Base-by-base conservation (phyloP, 73 alveolate genomes). In the Tetrahymena elliotti region DNA sequence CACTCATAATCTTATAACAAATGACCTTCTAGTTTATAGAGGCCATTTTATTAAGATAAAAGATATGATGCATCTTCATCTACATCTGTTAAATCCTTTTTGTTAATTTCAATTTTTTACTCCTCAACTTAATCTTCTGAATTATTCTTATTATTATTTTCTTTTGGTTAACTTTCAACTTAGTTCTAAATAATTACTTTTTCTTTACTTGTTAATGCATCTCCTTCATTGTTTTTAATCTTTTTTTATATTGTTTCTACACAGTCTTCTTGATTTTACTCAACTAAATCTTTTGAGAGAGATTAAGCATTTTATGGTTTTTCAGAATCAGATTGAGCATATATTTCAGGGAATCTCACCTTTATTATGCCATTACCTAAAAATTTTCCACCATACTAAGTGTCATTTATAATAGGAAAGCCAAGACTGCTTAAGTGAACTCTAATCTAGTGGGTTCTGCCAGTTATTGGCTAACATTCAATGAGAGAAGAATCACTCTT, bases 381-480 rank as follows among this genome's bases (percentile, higher is more conserved):
- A 94, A 94, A 94, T 20, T 94, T 41, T 16, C 96, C 96, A 12
- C 96, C 96, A 84, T 99, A 99, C 39, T 98, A 95, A 35, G 96
- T 97, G 97, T 99, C 99, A 98, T 99, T 99, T 20, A 99, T 98
- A 40, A 99, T 99, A 24, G 99, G 99, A 93, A 97, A 98, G 12
- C 99, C 99, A 35, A 99, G 94, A 88, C 94, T 93, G 83, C 97
- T 95, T 94, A 99, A 95, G 98, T 99, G 99, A 35, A 99, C 99
- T 97, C 99, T 97, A n/a, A 99, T 99, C 95, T 99, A 98, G 96
- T 99, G 99, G 6, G 99, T 99, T 84, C 99, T 96, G 52, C 99
- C 99, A 0, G 99, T 99, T 93, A 98, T 97, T 20, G 99, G 99
- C 53, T 93, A 95, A 93, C 99, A 97, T 84, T 96, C 96, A 15